These are phyloP conservation scores for Taxillus chinensis DNA, from an alignment of 164 flowering plant species.

Conservation along the genomic window DNA sequence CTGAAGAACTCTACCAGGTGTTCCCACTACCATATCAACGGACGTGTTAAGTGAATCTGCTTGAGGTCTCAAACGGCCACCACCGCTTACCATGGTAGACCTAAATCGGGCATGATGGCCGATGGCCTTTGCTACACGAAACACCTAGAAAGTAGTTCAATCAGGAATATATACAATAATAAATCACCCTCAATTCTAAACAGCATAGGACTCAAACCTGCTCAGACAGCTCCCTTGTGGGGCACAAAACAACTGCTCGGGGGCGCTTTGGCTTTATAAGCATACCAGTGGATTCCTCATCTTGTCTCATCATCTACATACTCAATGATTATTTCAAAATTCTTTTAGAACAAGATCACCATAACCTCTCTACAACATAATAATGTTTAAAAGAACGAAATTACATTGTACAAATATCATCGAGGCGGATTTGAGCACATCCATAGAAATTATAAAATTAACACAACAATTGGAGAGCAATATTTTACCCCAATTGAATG, in stretches of 20 bases:
- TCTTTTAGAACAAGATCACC: not conserved
- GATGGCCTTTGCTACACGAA: slow-evolving; percentile 81
- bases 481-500: no score
- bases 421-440: no score
- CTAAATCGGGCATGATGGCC: slow-evolving; percentile 96
- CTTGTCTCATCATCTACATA: slow-evolving; percentile 64
- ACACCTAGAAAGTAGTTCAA: slow-evolving; percentile 42
- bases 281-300: slow-evolving; percentile 59
- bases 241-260: slow-evolving; percentile 85
- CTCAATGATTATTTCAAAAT: slow-evolving; percentile 1
- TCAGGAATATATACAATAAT: no score
- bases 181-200: no score
- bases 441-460: no score
- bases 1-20: slow-evolving; percentile 97
- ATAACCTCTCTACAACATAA: not conserved
- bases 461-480: no score
- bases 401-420: no score
- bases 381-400: no score
- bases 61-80: slow-evolving; percentile 84
- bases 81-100: slow-evolving; percentile 93
- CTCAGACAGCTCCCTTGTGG: slow-evolving; percentile 92
- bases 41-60: slow-evolving; percentile 76
- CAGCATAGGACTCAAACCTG: slow-evolving; percentile 37
- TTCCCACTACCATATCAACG: slow-evolving; percentile 93
- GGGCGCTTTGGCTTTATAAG: slow-evolving; percentile 92